These are phyloP conservation scores for Pochonia chlamydosporia DNA, from an alignment of 2,329 filamentous ascomycete genomes.

Conservation along the genomic window DNA sequence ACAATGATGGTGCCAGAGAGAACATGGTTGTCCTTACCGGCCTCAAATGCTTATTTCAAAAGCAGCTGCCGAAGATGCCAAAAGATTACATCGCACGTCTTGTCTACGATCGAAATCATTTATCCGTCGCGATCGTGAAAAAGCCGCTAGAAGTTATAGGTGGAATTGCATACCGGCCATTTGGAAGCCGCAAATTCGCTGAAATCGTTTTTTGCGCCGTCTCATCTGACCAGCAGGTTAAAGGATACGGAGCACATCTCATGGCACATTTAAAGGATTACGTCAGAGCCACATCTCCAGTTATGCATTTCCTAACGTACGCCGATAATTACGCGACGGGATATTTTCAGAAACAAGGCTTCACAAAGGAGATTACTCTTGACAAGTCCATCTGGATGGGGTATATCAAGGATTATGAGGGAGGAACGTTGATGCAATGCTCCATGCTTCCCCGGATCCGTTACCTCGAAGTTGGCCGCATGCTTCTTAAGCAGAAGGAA, in stretches of 20 bases:
- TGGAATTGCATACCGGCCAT: conserved; percentile 93
- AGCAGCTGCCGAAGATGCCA: conserved; percentile 97
- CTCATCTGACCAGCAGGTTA: conserved; percentile 95
- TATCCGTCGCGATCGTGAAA: conserved; percentile 96
- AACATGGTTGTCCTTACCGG: conserved; percentile 92
- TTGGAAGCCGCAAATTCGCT: conserved; percentile 86
- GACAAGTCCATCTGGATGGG: conserved; percentile 94
- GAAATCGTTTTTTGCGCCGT: conserved; percentile 99
- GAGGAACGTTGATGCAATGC: conserved; percentile 98
- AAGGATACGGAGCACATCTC: conserved; percentile 93
- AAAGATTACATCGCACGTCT: conserved; percentile 98
- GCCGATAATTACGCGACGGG: conserved; percentile 98
- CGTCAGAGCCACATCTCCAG: conserved; percentile 90
- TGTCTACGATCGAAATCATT: conserved; percentile 92
- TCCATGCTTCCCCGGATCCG: conserved; percentile 93
- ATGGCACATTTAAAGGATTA: conserved; percentile 99
- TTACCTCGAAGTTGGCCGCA: conserved; percentile 86
- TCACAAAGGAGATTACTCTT: conserved; percentile 96
- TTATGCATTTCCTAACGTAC: conserved; percentile 98
- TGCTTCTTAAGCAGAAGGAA: conserved; percentile 97
- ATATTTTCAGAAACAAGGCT: conserved; percentile 98
- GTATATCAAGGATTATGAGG: conserved; percentile 99
- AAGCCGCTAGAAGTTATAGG: conserved; percentile 93
- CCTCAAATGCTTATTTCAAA: conserved; percentile 96
- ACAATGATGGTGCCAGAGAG: conserved; percentile 85